Conservation (phyloP, 345 rosid genomes). For the Hypericum androsaemum region DNA sequence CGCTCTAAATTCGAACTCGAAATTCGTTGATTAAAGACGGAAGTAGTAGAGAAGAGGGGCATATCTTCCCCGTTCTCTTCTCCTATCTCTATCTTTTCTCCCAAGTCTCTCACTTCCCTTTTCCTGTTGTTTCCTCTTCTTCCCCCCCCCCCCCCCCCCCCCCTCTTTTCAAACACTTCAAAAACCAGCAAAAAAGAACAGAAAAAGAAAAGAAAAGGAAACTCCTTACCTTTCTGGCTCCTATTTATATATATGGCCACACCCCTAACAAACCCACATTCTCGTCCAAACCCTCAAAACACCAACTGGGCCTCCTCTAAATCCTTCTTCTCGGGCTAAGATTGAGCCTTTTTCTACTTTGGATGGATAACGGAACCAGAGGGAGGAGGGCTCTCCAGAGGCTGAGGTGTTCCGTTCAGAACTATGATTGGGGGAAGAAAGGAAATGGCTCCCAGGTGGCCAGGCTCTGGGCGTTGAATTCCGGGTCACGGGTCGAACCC, state of each 20-base stretch:
- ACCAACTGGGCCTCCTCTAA: not conserved
- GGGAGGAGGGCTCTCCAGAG: conserved; percentile 24
- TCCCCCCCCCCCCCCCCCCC: conserved; percentile 25
- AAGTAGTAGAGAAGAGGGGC: too few relatives aligned
- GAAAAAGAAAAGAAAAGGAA: too few relatives aligned
- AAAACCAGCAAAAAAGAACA: conserved; percentile 27
- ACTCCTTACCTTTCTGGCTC: not conserved
- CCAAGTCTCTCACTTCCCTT: too few relatives aligned
- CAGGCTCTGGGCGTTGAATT: conserved; percentile 51
- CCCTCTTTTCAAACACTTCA: conserved; percentile 34
- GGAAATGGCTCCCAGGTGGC: conserved; percentile 68
- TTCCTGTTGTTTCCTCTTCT: conserved; percentile 1
- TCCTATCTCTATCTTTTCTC: too few relatives aligned
- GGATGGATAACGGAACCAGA: conserved; percentile 13
- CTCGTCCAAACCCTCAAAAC: not conserved
- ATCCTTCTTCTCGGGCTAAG: not conserved
- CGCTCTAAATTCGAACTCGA: too few relatives aligned
- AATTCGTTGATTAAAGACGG: too few relatives aligned
- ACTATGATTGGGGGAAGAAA: conserved; percentile 74
- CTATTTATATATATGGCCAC: not conserved
- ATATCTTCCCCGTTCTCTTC: too few relatives aligned
- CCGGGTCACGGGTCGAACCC: conserved; percentile 28
- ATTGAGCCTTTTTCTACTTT: conserved; percentile 5
- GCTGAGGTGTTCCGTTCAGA: conserved; percentile 64
- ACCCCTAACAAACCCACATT: not conserved